Base-by-base conservation (phyloP, 805 yeast genomes). In the Saturnispora ahearnii region DNA sequence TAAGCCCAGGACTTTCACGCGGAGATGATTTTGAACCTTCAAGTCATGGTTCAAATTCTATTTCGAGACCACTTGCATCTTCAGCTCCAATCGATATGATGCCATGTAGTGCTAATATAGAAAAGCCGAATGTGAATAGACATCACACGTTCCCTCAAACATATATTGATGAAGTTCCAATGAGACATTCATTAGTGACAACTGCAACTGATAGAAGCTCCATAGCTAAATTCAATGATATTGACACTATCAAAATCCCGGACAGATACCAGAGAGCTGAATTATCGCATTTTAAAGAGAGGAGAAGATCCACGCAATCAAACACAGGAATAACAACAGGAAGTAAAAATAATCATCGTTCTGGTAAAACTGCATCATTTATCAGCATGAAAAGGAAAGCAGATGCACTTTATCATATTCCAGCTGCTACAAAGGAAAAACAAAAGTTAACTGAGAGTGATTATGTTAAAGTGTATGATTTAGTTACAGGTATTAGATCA, bases 401-500 rank as follows among this genome's bases (percentile, higher is more conserved):
- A 8, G 61, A 60, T 49, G 65, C 60, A 36, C 53, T 60, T 41
- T 62, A 62, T 41, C 60, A 62, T 24, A 64, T 64, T 32, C 65
- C 66, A 1, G 67, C 65, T 1, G 67, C 65, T 2, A n/a, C 46
- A 32, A 28, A 30, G 18, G 41, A 32, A 15, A 41, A 26, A 13
- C 63, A 61, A 51, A 51, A 58, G 8, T 58, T 65, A 8, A 60
- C 58, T 1, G 98, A 93, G 66, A 97, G 96, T 41, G 93, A 90
- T 64, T 93, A 84, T 60, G 87, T 89, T 28, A 81, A 91, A 73
- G 99, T 97, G 1, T 95, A 93, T 66, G 89, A 91, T 65, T 91
- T 93, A 97, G 75, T 95, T 51, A 90, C 98, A 0, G 99, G 99
- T 2, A 93, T 93, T 44, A 76, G 99, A 51, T 95, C 89, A 8